Percentiles rank a stretch among this genome's conserved stretches.
Evolutionary conservation across 306 rosid genomes (phyloP).

Genomic region (Hylodesmum podocarpum): DNA sequence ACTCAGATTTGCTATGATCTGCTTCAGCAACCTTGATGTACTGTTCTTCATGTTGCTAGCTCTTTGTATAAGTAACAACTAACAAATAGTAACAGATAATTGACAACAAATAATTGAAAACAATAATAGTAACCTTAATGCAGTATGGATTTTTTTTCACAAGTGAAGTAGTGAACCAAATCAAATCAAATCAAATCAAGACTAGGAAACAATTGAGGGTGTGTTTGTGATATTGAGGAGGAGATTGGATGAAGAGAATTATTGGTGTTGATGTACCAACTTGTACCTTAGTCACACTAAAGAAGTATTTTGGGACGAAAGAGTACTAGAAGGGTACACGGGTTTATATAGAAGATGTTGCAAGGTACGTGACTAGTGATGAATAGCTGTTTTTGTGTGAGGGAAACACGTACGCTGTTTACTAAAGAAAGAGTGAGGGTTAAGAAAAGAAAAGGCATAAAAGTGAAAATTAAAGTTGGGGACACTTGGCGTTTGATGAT

Average conservation of each 20-base stretch:
- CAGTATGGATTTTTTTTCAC: neutral
- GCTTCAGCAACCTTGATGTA: conserved; percentile 62
- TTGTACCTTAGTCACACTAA: conserved; percentile 3
- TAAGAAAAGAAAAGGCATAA: conserved; percentile 37
- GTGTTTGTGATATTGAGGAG: neutral
- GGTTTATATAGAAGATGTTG: conserved; percentile 38
- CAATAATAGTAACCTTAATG: neutral
- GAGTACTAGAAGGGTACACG: conserved; percentile 30
- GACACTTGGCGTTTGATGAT: conserved; percentile 34
- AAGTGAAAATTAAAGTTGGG: conserved; percentile 34
- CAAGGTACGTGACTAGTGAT: neutral
- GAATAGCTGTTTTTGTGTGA: conserved; percentile 17
- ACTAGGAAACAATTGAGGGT: neutral
- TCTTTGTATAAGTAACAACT: neutral
- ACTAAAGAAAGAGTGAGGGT: conserved; percentile 35
- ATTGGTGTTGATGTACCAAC: neutral
- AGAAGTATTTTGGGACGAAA: conserved; percentile 38
- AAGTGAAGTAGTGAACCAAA: neutral
- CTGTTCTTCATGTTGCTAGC: conserved; percentile 64
- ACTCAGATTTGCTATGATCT: conserved; percentile 48
- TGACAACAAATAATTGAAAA: too few species aligned
- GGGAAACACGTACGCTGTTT: neutral
- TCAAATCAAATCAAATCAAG: neutral
- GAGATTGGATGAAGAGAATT: conserved; percentile 6
- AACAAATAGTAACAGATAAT: neutral